Percentiles rank a stretch among this genome's conserved stretches.
These are phyloP conservation scores for Nepenthes gracilis DNA, from an alignment of 148 eudicot genomes.

Conservation along the genomic window DNA sequence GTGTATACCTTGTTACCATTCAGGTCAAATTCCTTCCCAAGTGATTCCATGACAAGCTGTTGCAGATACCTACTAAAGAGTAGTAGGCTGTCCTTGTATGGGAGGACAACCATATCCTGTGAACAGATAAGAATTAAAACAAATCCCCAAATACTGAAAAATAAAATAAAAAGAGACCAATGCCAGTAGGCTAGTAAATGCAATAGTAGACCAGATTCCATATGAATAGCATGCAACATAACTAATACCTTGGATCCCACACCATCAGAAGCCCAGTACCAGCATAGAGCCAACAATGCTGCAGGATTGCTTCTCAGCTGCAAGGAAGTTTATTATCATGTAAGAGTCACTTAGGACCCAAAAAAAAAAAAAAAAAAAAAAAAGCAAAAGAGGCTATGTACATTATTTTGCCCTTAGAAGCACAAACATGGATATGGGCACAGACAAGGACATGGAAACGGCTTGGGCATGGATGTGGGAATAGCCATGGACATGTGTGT, in stretches of 20 bases:
- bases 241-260: slow-evolving; percentile 84
- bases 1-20: slow-evolving; percentile 73
- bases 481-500: too few relatives aligned
- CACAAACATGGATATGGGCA: too few relatives aligned
- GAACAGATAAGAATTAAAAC: neutral
- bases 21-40: slow-evolving; percentile 97
- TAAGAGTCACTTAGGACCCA: neutral
- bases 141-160: slow-evolving; percentile 1
- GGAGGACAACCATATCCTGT: slow-evolving; percentile 99
- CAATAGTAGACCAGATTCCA: neutral
- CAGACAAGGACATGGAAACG: too few relatives aligned
- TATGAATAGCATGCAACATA: neutral
- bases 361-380: too few relatives aligned
- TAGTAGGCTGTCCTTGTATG: slow-evolving; percentile 94
- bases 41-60: slow-evolving; percentile 98
- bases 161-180: neutral
- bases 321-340: slow-evolving; percentile 10
- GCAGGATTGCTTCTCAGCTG: slow-evolving; percentile 87
- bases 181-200: neutral
- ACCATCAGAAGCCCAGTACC: slow-evolving; percentile 99
- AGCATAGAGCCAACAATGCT: slow-evolving; percentile 84
- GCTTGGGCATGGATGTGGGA: too few relatives aligned
- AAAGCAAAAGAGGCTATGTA: too few relatives aligned
- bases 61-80: slow-evolving; percentile 92
- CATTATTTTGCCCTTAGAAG: too few relatives aligned